These are phyloP conservation scores for Aspergillus sp. DNA, from an alignment of 2,329 filamentous ascomycete species.

Conservation along the genomic window DNA sequence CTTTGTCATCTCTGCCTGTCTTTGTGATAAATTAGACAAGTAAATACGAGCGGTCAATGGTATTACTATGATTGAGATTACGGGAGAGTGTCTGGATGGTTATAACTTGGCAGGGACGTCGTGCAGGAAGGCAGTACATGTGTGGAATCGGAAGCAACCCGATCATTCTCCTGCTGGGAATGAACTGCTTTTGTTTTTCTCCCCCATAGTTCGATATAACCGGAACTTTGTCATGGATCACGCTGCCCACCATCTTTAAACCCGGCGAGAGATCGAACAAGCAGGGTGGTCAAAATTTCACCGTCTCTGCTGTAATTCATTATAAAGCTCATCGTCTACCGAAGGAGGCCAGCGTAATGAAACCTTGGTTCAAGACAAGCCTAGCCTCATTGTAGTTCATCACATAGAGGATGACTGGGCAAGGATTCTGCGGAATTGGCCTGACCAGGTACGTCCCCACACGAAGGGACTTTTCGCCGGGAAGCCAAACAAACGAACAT, in stretches of 20 bases:
- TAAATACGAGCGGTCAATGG: not conserved
- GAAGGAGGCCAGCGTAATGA: not conserved
- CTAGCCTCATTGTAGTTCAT: not conserved
- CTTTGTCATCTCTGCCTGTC: not conserved
- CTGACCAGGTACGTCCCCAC: not conserved
- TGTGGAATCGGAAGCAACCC: not conserved
- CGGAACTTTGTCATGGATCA: not conserved
- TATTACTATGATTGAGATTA: not conserved
- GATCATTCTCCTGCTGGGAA: not conserved
- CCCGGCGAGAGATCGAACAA: not conserved
- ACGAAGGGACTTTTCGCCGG: not conserved
- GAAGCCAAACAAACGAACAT: not conserved
- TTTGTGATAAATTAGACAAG: not conserved
- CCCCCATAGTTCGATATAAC: not conserved
- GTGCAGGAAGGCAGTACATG: not conserved
- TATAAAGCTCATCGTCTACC: not conserved
- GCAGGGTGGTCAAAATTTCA: not conserved
- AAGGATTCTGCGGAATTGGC: not conserved
- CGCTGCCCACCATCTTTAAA: too few relatives aligned
- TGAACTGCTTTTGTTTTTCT: not conserved
- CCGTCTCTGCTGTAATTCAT: not conserved
- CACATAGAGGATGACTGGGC: not conserved
- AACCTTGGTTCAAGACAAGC: not conserved
- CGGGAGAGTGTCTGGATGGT: not conserved
- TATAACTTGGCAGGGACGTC: not conserved